phyloP scores from a whole-genome alignment of 2,329 filamentous ascomycete species.

The Colletotrichum noveboracense region DNA sequence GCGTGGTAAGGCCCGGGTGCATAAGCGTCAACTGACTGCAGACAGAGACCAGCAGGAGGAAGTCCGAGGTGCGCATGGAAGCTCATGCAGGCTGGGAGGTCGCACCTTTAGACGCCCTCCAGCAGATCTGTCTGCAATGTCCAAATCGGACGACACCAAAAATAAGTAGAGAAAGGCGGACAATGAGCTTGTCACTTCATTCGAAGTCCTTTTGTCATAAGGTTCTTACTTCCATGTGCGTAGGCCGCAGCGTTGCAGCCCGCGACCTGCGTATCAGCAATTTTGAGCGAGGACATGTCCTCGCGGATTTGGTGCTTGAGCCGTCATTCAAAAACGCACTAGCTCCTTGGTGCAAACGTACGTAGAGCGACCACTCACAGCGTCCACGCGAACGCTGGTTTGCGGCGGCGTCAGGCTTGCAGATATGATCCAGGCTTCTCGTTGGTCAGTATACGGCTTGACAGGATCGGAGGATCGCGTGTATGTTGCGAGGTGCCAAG shows the following conservation, averaged over 20 bases:
- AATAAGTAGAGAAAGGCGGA: not conserved
- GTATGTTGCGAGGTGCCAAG: not conserved
- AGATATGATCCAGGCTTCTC: not conserved
- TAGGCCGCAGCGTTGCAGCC: not conserved
- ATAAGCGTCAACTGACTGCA: not conserved
- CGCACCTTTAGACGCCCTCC: not conserved
- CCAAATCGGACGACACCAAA: not conserved
- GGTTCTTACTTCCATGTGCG: not conserved
- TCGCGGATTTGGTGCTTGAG: not conserved
- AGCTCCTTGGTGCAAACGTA: not conserved
- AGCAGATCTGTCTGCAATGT: not conserved
- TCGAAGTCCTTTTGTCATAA: not conserved
- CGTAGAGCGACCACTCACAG: not conserved
- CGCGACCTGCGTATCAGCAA: not conserved
- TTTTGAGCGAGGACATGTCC: not conserved
- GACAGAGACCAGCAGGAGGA: not conserved
- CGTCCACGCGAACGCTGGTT: not conserved
- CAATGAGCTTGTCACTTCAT: not conserved
- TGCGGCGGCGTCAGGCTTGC: not conserved
- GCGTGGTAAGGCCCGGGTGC: not conserved
- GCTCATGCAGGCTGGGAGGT: not conserved
- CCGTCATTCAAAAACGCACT: not conserved
- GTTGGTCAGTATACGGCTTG: slow-evolving; percentile 12
- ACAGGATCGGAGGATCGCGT: not conserved
- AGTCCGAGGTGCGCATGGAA: not conserved